Evolutionary conservation across 345 rosid genomes (phyloP), one percentile per base, ranked within the genome.

Genomic region (Zanthoxylum bungeanum): DNA sequence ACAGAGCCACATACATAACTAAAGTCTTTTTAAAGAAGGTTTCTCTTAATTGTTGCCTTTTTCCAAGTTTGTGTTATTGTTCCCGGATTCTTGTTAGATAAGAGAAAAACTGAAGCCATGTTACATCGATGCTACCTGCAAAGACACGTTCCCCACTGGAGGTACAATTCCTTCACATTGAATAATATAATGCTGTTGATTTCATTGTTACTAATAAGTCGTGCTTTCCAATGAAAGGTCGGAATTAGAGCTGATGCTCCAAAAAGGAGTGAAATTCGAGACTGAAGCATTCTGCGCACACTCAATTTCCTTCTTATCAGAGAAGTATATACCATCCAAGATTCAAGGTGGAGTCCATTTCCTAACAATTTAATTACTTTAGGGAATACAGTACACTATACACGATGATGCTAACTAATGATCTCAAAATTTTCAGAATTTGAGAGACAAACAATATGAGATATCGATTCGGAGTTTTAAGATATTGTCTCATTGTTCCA

Each of bases 251-350:
- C 59, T 78, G 72, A 92, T 90, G 97, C 83, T 92, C 77, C 82
- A 85, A n/a, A n/a, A n/a, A 75, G 98, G 93, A 74, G 95, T 82
- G 62, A 95, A 95, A 82, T 95, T 92, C 53, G 99, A 92, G 89
- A 85, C 92, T 4, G 96, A 94, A 80, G 99, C 99, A 57, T 79
- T 94, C 63, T 88, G 92, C 47, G 89, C 79, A 37, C 90, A n/a
- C n/a, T 83, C n/a, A n/a, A n/a, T 94, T 56, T 89, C 97, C 8
- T 92, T 82, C 81, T 66, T 92, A 76, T 81, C 97, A 46, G 89
- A 85, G 61, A 85, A 82, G 52, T 94, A 94, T 61, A 82, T 94
- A 73, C 97, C 97, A 52, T 86, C 95, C 4, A 90, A 86, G 76
- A 87, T 94, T 64, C 79, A 84, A 40, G 72, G 72, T 71, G 62